Percentiles rank a stretch among this genome's conserved stretches.
These are phyloP conservation scores for Aureobasidium sp. DNA, from an alignment of 2,329 filamentous ascomycete species.

Conservation along the genomic window DNA sequence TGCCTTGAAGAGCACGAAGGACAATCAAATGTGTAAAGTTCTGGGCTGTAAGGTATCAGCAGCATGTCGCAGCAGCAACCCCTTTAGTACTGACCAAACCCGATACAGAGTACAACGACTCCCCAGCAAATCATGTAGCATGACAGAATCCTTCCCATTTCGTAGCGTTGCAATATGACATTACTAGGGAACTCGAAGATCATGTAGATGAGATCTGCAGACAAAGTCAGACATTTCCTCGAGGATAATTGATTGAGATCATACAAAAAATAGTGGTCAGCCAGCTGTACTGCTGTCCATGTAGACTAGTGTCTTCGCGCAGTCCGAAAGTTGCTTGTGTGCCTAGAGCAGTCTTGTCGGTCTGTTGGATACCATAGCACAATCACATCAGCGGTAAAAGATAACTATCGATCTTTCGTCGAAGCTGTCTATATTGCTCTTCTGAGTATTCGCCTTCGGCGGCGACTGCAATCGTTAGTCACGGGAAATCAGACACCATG, in stretches of 20 bases:
- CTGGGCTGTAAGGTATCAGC: constrained; percentile 15
- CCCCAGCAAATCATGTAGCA: constrained; percentile 32
- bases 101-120: constrained; percentile 26
- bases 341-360: constrained; percentile 37
- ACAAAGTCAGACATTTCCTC: background rate
- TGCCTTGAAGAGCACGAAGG: constrained; percentile 31
- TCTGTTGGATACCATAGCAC: constrained; percentile 46
- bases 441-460: constrained; percentile 22
- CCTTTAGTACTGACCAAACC: constrained; percentile 17
- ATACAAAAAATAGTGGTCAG: constrained; percentile 36
- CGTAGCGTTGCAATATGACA: constrained; percentile 30
- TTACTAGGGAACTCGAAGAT: constrained; percentile 33
- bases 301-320: constrained; percentile 39
- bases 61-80: background rate
- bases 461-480: background rate
- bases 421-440: constrained; percentile 24
- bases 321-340: constrained; percentile 44
- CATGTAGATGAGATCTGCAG: constrained; percentile 33
- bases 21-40: constrained; percentile 32
- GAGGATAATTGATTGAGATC: background rate
- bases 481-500: background rate
- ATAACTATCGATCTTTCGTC: constrained; percentile 39
- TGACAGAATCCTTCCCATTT: constrained; percentile 31
- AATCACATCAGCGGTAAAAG: constrained; percentile 44
- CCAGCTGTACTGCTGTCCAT: constrained; percentile 35